Evolutionary conservation across 179 eudicot species (phyloP), one percentile per base, ranked within the genome.

Genomic region (Silene vulgaris): DNA sequence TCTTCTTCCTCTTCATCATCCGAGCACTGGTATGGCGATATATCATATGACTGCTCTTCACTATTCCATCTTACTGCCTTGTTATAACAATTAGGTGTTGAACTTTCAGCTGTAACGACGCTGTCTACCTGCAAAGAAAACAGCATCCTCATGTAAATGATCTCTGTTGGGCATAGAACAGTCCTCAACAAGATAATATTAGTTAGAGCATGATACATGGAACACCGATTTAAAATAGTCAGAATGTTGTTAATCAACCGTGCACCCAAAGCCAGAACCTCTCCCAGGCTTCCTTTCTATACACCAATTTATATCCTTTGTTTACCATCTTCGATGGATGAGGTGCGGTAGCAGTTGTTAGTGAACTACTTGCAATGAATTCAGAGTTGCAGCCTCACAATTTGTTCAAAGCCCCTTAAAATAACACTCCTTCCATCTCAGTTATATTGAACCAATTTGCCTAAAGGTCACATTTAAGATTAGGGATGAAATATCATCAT

Each of bases 11-110:
- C 95, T 80, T 95, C 99, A 77, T 88, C 89, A 77, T 93, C 99
- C 1, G 99, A 89, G 84, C 90, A 84, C 65, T 88, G 93, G 77
- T 96, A 96, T 21, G 99, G 99, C 77, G 99, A 96, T 81, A 96
- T 91, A 37, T 90, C 97, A 78, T 95, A 95, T 48, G 97, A 89
- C 71, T 87, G 86, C 81, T 85, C 92, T 69, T 23, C 76, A 76
- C 61, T 79, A 7, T 79, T 86, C 78, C 75, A 62, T 45, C 73
- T 61, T 20, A 65, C 52, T 69, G 71, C 29, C 52, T 69, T 30
- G 29, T 71, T 79, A 12, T 77, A 76, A 71, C 17, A 57, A 43
- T 26, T 61, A 45, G 88, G 88, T 48, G 86, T 85, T 56, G 80
- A 72, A 54, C 52, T 68, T 59, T 76, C 86, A 17, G 68, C 76